These are phyloP conservation scores for Linum usitatissimum DNA, from an alignment of 345 rosid genomes.

Conservation along the genomic window DNA sequence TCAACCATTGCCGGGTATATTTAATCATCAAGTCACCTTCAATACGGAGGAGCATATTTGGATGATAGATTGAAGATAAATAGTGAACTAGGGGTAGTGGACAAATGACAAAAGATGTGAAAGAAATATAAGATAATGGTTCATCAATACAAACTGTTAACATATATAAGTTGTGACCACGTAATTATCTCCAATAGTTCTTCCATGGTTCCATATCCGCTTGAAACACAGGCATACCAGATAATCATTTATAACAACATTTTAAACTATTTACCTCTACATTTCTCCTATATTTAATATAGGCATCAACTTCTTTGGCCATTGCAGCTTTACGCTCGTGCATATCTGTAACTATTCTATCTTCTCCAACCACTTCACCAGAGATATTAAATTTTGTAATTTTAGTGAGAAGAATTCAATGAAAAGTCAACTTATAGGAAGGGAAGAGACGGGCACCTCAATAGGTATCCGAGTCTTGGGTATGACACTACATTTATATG, in stretches of 20 bases:
- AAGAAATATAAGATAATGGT: too few relatives aligned
- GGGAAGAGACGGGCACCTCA: constrained; percentile 46
- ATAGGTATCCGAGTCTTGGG: constrained; percentile 87
- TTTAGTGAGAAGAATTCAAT: constrained; percentile 7
- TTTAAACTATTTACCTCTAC: too few relatives aligned
- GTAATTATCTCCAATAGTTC: constrained; percentile 92
- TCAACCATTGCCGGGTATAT: too few relatives aligned
- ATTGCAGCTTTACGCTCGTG: constrained; percentile 93
- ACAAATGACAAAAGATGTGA: too few relatives aligned
- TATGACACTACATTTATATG: constrained; percentile 63
- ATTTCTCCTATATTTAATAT: constrained; percentile 27
- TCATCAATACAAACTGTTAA: too few relatives aligned
- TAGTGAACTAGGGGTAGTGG: too few relatives aligned
- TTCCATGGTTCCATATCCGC: constrained; percentile 98
- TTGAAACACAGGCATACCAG: constrained; percentile 24
- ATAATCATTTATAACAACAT: not conserved
- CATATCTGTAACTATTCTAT: constrained; percentile 76
- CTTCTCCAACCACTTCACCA: constrained; percentile 79
- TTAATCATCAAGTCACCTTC: too few relatives aligned
- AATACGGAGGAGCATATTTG: too few relatives aligned
- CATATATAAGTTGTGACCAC: constrained; percentile 93
- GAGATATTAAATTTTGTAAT: constrained; percentile 47
- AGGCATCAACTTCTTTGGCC: constrained; percentile 95
- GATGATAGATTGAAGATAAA: too few relatives aligned
- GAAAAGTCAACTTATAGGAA: not conserved